phyloP scores from a whole-genome alignment of 805 yeast genomes.

The Candida gorgasii region DNA sequence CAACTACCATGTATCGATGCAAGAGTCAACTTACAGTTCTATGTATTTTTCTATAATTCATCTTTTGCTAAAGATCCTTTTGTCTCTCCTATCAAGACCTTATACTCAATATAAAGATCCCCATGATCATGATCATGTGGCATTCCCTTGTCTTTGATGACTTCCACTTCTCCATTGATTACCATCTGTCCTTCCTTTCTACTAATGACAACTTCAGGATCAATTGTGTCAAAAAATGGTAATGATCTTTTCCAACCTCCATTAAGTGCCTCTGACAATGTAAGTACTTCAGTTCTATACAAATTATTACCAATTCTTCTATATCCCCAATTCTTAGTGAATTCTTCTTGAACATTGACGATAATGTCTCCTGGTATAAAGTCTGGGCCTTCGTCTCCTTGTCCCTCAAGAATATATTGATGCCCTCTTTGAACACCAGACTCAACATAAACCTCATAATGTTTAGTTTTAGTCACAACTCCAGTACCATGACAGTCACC shows the following conservation, averaged over 20 bases:
- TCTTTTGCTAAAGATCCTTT: conserved; percentile 16
- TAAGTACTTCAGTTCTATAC: conserved; percentile 78
- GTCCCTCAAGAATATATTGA: conserved; percentile 62
- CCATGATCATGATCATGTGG: conserved; percentile 52
- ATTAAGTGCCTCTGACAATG: conserved; percentile 64
- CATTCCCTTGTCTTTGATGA: conserved; percentile 80
- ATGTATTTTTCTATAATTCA: conserved; percentile 20
- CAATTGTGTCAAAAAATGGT: conserved; percentile 63
- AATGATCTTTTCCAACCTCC: conserved; percentile 84
- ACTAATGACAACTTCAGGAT: conserved; percentile 43
- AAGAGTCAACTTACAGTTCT: too few species aligned
- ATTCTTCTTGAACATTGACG: conserved; percentile 59
- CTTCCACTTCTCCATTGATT: conserved; percentile 69
- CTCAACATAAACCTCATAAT: conserved; percentile 59
- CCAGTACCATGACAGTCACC: conserved; percentile 69
- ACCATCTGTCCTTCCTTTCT: conserved; percentile 57
- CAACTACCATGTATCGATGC: too few species aligned
- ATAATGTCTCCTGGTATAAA: conserved; percentile 77
- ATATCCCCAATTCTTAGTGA: conserved; percentile 70
- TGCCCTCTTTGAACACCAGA: conserved; percentile 71
- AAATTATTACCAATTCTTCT: conserved; percentile 74
- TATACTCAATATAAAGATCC: conserved; percentile 52
- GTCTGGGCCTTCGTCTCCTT: conserved; percentile 85
- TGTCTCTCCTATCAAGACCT: conserved; percentile 38
- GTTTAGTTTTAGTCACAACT: conserved; percentile 55